A percentile compares a stretch with the other conserved stretches of the same genome.
These are phyloP conservation scores for Elsinoe australis DNA, from an alignment of 2,329 filamentous ascomycete species.

Conservation along the genomic window DNA sequence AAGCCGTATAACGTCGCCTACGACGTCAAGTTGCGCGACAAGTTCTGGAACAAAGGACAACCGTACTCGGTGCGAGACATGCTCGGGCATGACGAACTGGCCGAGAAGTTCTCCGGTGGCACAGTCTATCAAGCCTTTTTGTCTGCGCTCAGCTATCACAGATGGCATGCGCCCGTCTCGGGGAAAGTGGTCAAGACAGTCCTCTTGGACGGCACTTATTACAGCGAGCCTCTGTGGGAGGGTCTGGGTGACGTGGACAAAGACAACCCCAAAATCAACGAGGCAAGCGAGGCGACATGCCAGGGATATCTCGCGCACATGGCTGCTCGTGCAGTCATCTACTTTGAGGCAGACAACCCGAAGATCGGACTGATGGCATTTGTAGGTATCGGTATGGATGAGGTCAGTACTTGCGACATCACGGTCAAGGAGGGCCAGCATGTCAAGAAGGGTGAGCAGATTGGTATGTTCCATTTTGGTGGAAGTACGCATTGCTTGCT, in stretches of 20 bases:
- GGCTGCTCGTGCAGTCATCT: conserved; percentile 63
- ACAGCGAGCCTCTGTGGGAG: conserved; percentile 52
- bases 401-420: conserved; percentile 65
- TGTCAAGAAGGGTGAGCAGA: conserved; percentile 61
- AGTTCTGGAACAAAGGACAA: conserved; percentile 63
- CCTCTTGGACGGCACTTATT: conserved; percentile 59
- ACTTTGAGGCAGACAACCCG: conserved; percentile 61
- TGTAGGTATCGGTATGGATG: conserved; percentile 66
- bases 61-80: conserved; percentile 49
- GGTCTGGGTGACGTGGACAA: conserved; percentile 34
- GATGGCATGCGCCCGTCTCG: conserved; percentile 63
- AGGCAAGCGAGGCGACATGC: too few relatives aligned
- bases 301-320: conserved; percentile 59
- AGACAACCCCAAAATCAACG: conserved; percentile 29
- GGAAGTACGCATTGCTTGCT: conserved; percentile 63
- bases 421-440: conserved; percentile 59
- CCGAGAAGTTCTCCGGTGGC: conserved; percentile 51
- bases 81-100: conserved; percentile 48
- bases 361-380: conserved; percentile 66
- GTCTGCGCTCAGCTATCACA: conserved; percentile 59
- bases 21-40: conserved; percentile 49
- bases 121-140: conserved; percentile 66
- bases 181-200: conserved; percentile 53
- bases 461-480: conserved; percentile 77
- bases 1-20: conserved; percentile 47